Evolutionary conservation across 768 basidiomycete genomes (phyloP).

Genomic region (Leucosporidium yakuticum): DNA sequence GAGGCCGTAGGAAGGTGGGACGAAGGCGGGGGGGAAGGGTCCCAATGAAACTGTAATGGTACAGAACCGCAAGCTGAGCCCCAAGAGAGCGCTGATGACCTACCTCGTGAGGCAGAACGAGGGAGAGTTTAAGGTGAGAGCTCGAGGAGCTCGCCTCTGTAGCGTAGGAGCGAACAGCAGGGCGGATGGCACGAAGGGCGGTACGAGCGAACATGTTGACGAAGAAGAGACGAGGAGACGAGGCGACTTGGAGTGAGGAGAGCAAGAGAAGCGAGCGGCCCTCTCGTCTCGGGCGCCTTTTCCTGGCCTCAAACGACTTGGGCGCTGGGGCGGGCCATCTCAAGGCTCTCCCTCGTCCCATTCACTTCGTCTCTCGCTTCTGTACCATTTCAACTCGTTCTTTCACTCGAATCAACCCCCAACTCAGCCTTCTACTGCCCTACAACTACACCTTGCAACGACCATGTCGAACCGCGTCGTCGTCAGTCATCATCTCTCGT

Average conservation of each 20-base stretch:
- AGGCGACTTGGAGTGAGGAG: too few relatives aligned
- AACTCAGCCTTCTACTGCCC: not conserved
- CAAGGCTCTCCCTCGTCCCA: too few relatives aligned
- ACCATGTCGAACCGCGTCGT: not conserved
- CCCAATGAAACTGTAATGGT: too few relatives aligned
- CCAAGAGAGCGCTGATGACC: too few relatives aligned
- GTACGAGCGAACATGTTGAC: conserved; percentile 12
- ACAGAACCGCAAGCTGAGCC: too few relatives aligned
- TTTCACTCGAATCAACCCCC: not conserved
- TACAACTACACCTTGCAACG: not conserved
- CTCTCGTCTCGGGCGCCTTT: too few relatives aligned
- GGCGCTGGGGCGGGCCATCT: too few relatives aligned
- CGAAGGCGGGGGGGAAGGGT: not conserved
- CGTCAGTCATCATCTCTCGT: not conserved
- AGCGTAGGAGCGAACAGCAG: conserved; percentile 13
- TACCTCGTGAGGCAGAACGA: conserved; percentile 94
- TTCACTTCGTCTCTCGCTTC: not conserved
- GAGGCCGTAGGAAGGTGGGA: not conserved
- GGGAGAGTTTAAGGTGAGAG: conserved; percentile 85
- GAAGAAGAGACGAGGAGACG: too few relatives aligned
- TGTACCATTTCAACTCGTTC: not conserved
- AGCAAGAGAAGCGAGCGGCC: too few relatives aligned
- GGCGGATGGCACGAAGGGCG: conserved; percentile 4
- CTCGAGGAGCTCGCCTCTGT: conserved; percentile 65
- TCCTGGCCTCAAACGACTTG: too few relatives aligned